A percentile compares a stretch with the other conserved stretches of the same genome.
These are phyloP conservation scores for Holtermanniella nyarrowii DNA, from an alignment of 768 basidiomycete species.

Conservation along the genomic window DNA sequence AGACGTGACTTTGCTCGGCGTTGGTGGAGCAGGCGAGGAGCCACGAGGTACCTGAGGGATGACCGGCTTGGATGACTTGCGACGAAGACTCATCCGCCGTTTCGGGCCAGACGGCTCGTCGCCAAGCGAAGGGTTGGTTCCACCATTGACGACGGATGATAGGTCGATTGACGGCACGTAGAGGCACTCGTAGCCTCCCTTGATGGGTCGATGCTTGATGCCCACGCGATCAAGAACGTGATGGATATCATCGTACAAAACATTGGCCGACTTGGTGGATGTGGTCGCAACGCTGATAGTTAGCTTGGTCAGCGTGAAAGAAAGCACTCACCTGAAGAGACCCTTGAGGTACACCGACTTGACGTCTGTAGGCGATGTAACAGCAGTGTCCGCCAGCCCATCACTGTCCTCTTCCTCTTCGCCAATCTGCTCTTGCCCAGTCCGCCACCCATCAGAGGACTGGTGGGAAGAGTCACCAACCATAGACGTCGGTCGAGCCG, in stretches of 20 bases:
- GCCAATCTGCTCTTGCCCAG: constrained; percentile 36
- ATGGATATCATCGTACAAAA: constrained; percentile 73
- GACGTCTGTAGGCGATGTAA: constrained; percentile 46
- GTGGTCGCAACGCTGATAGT: constrained; percentile 71
- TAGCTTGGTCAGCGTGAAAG: constrained; percentile 15
- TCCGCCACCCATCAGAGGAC: constrained; percentile 9
- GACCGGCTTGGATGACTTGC: constrained; percentile 15
- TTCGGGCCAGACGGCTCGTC: neutral
- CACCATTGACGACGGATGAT: constrained; percentile 49
- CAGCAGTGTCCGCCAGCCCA: constrained; percentile 5
- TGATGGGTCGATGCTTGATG: constrained; percentile 83
- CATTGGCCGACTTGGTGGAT: constrained; percentile 70
- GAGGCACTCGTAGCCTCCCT: constrained; percentile 89
- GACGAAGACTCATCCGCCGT: constrained; percentile 8
- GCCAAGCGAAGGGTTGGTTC: neutral
- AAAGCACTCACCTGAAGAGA: constrained; percentile 60
- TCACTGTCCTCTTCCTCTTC: constrained; percentile 31
- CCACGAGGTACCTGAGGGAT: constrained; percentile 4
- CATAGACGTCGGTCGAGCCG: neutral
- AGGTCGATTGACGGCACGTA: constrained; percentile 90
- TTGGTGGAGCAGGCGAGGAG: constrained; percentile 4
- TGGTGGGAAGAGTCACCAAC: neutral
- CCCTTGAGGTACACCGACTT: constrained; percentile 96
- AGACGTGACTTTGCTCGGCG: neutral
- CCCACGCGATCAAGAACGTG: constrained; percentile 88